A percentile compares a stretch with the other conserved stretches of the same genome.
Evolutionary conservation across 345 rosid genomes (phyloP).

Genomic region (Sapria himalayana): DNA sequence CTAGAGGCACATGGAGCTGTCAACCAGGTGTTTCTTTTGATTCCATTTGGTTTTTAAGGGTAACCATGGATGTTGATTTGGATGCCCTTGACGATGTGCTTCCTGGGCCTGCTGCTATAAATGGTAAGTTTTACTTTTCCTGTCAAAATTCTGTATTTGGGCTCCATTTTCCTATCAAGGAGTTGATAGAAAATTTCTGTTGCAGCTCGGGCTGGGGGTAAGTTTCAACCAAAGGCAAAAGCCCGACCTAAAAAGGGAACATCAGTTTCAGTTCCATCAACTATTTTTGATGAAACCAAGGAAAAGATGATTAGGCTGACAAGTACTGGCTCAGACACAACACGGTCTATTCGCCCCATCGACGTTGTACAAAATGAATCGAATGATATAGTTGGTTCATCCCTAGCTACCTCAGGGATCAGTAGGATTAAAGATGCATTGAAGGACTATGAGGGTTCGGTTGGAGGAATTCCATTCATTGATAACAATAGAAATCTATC

Average conservation of each 20-base stretch:
- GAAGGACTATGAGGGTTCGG: background rate
- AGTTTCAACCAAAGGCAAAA: slow-evolving; percentile 11
- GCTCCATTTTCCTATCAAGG: background rate
- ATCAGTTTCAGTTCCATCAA: slow-evolving; percentile 1
- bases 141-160: background rate
- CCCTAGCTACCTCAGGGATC: slow-evolving; percentile 1
- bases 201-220: slow-evolving; percentile 10
- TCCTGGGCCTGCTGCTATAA: slow-evolving; percentile 8
- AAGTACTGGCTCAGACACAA: slow-evolving; percentile 1
- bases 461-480: no score
- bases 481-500: background rate
- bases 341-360: background rate
- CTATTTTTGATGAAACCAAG: background rate
- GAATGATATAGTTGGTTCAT: background rate
- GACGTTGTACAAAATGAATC: slow-evolving; percentile 1
- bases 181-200: background rate
- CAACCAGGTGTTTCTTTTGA: no score
- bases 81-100: slow-evolving; percentile 16
- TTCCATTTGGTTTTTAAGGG: no score
- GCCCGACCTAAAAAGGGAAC: slow-evolving; percentile 4
- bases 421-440: background rate
- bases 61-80: slow-evolving; percentile 6
- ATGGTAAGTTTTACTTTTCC: slow-evolving; percentile 13
- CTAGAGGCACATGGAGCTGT: no score
- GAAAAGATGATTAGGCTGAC: slow-evolving; percentile 1